phyloP scores from a whole-genome alignment of 495 filamentous ascomycete genomes.

The Achaetomiella virescens region DNA sequence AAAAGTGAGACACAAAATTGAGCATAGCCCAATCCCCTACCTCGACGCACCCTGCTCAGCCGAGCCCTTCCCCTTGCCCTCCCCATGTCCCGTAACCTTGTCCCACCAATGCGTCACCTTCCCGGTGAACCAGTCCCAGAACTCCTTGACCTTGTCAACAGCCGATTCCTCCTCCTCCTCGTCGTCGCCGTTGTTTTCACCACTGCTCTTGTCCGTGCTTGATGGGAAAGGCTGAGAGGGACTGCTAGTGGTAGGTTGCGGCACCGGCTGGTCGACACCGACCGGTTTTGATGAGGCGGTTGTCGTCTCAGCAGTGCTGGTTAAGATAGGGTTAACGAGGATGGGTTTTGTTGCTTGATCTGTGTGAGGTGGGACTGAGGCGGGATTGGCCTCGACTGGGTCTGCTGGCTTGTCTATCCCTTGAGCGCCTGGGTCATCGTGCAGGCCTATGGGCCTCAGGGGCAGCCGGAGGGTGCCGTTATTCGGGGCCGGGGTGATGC shows the following conservation, averaged over 20 bases:
- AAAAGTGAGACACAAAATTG: too few relatives aligned
- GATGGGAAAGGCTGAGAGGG: neutral
- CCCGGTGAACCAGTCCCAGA: conserved; percentile 47
- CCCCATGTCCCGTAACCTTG: conserved; percentile 25
- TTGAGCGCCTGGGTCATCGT: conserved; percentile 35
- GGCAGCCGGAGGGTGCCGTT: conserved; percentile 86
- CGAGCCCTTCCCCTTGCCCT: neutral
- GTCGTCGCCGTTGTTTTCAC: conserved; percentile 9
- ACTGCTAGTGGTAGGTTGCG: conserved; percentile 15
- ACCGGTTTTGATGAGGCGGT: conserved; percentile 5
- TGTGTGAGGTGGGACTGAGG: conserved; percentile 12
- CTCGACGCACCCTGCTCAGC: neutral
- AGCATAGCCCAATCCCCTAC: neutral
- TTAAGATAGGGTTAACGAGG: conserved; percentile 14
- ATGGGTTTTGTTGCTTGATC: conserved; percentile 19
- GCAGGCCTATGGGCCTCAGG: conserved; percentile 61
- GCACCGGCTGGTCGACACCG: conserved; percentile 17
- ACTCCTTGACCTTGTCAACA: conserved; percentile 26
- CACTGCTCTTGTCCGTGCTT: neutral
- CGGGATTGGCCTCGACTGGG: conserved; percentile 12
- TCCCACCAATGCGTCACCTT: conserved; percentile 40
- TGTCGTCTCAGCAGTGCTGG: neutral
- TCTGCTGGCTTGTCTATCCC: conserved; percentile 30
- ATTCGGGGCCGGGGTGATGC: conserved; percentile 60
- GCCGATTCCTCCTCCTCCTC: conserved; percentile 13